Evolutionary conservation across 2,329 filamentous ascomycete species (phyloP).

Genomic region (Escovopsis weberi): DNA sequence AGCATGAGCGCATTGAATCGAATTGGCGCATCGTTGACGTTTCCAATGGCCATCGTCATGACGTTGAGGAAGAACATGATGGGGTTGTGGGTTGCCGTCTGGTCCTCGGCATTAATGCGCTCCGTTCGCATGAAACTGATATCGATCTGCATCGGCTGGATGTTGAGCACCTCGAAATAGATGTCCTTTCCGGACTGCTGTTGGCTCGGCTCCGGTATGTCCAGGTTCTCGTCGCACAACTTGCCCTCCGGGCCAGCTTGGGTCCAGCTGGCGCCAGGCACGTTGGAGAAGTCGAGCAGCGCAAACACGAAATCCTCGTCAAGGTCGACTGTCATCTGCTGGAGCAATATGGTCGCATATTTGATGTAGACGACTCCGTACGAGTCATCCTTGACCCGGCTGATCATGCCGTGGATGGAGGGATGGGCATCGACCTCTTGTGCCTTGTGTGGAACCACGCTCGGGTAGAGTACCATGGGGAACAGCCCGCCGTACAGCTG

Average conservation of each 20-base stretch:
- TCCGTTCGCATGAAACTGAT: conserved; percentile 95
- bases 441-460: conserved; percentile 91
- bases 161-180: conserved; percentile 92
- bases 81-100: conserved; percentile 77
- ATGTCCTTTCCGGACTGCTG: conserved; percentile 81
- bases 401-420: conserved; percentile 82
- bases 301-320: conserved; percentile 98
- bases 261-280: conserved; percentile 74
- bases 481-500: conserved; percentile 97
- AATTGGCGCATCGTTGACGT: conserved; percentile 94
- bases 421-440: conserved; percentile 95
- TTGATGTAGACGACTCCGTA: conserved; percentile 98
- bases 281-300: conserved; percentile 84
- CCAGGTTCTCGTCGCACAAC: conserved; percentile 77
- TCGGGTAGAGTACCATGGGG: conserved; percentile 91
- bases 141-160: conserved; percentile 97
- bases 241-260: conserved; percentile 57
- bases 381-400: conserved; percentile 92
- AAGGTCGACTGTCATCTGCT: conserved; percentile 96
- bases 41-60: conserved; percentile 97
- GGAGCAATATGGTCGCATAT: conserved; percentile 82
- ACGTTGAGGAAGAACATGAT: conserved; percentile 99
- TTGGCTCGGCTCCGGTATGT: conserved; percentile 82
- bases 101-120: conserved; percentile 89
- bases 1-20: conserved; percentile 86